Base-by-base conservation (phyloP, 441 rosid species). In the Macaranga tanarius region DNA sequence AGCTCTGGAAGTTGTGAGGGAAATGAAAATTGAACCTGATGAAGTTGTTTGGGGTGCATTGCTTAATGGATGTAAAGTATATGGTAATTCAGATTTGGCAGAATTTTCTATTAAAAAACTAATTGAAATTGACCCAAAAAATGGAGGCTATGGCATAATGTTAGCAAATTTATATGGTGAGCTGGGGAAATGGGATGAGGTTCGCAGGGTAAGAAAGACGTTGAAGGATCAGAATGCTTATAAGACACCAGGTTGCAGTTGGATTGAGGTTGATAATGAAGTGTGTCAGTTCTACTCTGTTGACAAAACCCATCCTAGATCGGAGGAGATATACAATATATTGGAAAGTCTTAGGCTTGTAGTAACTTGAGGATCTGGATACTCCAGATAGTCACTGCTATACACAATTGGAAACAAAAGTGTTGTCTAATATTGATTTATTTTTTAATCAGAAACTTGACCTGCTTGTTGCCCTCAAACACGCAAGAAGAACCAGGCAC, bases 191-290 rank as follows among this genome's bases (percentile, higher is more conserved):
- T 93, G 97, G 97, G 92, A 89, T 58, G 90, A 87, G 65, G 93
- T 79, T 54, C 81, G 89, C 8, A 78, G 13, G 65, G 86, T 89
- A 59, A 86, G 98, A 79, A 91, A 82, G 82, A 84, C 40, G 83
- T 74, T 91, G 60, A 86, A 85, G 71, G 80, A 87, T 40, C 82
- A 75, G 54, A 85, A 85, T 78, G 88, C 92, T 58, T 83, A 79
- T 69, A 89, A 93, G 85, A 84, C 82, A 22, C 94, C 97, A 15
- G 97, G 97, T 58, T 90, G 97, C 78, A 93, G 98, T 80, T 91
- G 96, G 98, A 85, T 93, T 61, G 89, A 87, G 88, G 81, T 93
- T 48, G 90, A 91, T 65, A 73, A 75, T 47, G 70, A 84, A 71
- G 86, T 90, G 71, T 84, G 86, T 79, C 92, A 86, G 76, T 91